A percentile compares a stretch with the other conserved stretches of the same genome.
phyloP scores from a whole-genome alignment of 495 filamentous ascomycete genomes.

The Lichina pygmaea region DNA sequence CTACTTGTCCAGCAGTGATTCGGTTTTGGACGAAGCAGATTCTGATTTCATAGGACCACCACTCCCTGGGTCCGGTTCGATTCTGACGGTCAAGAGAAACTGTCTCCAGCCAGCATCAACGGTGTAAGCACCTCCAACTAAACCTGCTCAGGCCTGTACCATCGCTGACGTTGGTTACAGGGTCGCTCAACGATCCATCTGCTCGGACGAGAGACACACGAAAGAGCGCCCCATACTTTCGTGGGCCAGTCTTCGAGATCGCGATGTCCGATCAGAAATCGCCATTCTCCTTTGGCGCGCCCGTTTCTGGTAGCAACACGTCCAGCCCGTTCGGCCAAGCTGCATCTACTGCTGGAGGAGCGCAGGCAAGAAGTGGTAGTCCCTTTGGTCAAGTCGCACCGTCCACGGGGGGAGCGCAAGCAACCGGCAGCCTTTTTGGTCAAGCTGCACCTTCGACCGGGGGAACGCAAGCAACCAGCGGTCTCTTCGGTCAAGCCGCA shows the following conservation, averaged over 20 bases:
- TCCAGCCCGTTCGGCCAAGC: not conserved
- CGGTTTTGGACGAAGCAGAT: too few species aligned
- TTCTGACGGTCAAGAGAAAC: too few species aligned
- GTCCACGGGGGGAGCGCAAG: constrained; percentile 4
- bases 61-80: too few species aligned
- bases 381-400: constrained; percentile 18
- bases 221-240: too few species aligned
- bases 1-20: too few species aligned
- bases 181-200: too few species aligned
- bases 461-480: constrained; percentile 1
- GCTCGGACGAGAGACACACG: too few species aligned
- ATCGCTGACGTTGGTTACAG: too few species aligned
- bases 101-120: too few species aligned
- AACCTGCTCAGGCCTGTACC: too few species aligned
- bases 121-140: too few species aligned
- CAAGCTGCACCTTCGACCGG: constrained; percentile 2
- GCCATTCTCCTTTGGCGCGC: constrained; percentile 3
- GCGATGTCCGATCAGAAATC: not conserved
- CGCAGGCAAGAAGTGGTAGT: constrained; percentile 3
- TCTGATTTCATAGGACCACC: too few species aligned
- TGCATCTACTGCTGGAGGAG: not conserved
- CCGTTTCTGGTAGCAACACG: constrained; percentile 3
- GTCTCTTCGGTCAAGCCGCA: constrained; percentile 20
- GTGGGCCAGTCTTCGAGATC: not conserved
- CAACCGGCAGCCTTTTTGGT: constrained; percentile 14